Evolutionary conservation across 2,329 filamentous ascomycete species (phyloP).

Genomic region (Hypomyces rosellus): DNA sequence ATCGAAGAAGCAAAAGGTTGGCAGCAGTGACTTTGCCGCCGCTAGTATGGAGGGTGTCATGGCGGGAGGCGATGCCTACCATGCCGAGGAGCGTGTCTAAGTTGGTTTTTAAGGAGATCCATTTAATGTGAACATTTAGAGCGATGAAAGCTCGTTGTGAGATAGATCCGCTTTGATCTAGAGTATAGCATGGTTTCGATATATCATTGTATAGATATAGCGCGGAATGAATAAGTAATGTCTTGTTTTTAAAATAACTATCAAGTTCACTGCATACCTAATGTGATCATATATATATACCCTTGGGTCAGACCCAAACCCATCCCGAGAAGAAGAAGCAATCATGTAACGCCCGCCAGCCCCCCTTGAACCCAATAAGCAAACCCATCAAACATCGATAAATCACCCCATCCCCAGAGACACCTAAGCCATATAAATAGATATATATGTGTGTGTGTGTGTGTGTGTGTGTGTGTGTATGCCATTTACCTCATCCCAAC

Average conservation of each 20-base stretch:
- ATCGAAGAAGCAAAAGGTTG: slow-evolving; percentile 37
- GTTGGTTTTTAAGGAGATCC: neutral
- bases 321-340: too few relatives aligned
- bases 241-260: neutral
- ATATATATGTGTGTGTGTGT: too few relatives aligned
- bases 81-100: neutral
- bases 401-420: too few relatives aligned
- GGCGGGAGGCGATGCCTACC: neutral
- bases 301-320: too few relatives aligned
- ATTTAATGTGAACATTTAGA: neutral
- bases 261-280: neutral
- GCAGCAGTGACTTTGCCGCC: neutral
- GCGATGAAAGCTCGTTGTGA: neutral
- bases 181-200: neutral
- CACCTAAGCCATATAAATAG: too few relatives aligned
- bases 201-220: neutral
- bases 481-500: neutral
- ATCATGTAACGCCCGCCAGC: too few relatives aligned
- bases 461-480: too few relatives aligned
- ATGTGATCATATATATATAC: too few relatives aligned
- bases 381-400: too few relatives aligned
- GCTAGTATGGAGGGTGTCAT: neutral
- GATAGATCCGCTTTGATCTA: neutral
- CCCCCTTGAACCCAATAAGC: too few relatives aligned
- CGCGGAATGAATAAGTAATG: neutral